Conservation (phyloP, 108 stramenopile genomes). For the Cyclotella kingstonii region DNA sequence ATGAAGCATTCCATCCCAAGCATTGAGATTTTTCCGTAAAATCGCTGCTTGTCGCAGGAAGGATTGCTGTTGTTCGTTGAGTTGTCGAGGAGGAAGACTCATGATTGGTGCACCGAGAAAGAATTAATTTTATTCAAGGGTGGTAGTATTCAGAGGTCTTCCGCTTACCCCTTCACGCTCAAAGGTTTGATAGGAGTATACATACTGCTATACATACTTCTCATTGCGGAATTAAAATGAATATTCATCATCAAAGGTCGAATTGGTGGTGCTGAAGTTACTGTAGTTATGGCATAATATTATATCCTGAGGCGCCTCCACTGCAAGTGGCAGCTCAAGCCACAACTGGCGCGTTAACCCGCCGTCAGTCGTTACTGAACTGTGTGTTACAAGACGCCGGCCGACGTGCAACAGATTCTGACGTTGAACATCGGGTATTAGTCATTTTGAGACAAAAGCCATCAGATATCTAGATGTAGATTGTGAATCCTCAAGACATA, state of each 20-base stretch:
- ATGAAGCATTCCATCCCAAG: slow-evolving; percentile 73
- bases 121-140: not conserved
- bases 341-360: not conserved
- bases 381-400: too few relatives aligned
- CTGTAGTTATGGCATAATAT: too few relatives aligned
- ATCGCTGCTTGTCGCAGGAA: slow-evolving; percentile 76
- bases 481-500: too few relatives aligned
- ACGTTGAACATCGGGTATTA: too few relatives aligned
- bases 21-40: slow-evolving; percentile 71
- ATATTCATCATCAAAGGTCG: too few relatives aligned
- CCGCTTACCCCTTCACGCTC: not conserved
- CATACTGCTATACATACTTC: too few relatives aligned
- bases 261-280: not conserved
- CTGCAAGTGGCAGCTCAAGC: slow-evolving; percentile 1
- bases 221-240: too few relatives aligned
- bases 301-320: too few relatives aligned
- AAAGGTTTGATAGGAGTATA: not conserved
- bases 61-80: slow-evolving; percentile 52
- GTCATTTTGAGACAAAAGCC: too few relatives aligned
- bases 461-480: too few relatives aligned
- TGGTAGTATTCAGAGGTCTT: not conserved
- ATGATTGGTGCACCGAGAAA: too few relatives aligned
- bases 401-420: not conserved
- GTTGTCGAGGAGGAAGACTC: slow-evolving; percentile 37
- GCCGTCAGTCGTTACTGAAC: too few relatives aligned